phyloP scores from a whole-genome alignment of 495 filamentous ascomycete species.

The Cercophora newfieldiana region DNA sequence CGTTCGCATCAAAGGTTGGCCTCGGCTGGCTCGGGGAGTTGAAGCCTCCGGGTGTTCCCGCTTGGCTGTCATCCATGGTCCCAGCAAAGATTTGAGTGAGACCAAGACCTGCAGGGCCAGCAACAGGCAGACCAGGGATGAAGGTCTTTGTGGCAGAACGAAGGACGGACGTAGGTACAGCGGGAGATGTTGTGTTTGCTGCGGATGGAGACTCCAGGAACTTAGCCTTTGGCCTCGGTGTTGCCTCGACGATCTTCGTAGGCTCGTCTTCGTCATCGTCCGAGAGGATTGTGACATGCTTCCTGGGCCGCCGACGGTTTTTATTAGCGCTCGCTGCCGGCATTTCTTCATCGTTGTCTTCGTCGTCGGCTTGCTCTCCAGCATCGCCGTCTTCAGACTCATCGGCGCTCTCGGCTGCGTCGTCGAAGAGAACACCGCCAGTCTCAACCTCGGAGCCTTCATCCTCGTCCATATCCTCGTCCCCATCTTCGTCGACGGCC shows the following conservation, averaged over 20 bases:
- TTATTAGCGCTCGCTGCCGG: conserved; percentile 33
- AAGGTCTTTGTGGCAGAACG: conserved; percentile 58
- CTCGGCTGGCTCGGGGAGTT: conserved; percentile 39
- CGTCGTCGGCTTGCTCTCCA: conserved; percentile 38
- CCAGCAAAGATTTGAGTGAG: conserved; percentile 92
- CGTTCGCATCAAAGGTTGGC: conserved; percentile 39
- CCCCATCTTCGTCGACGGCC: conserved; percentile 28
- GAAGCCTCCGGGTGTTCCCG: conserved; percentile 25
- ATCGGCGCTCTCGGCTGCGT: conserved; percentile 42
- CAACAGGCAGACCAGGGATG: conserved; percentile 59
- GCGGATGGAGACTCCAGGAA: conserved; percentile 40
- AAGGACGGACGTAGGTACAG: conserved; percentile 52
- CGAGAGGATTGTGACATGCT: conserved; percentile 49
- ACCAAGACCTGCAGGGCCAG: conserved; percentile 63
- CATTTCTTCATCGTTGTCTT: conserved; percentile 46
- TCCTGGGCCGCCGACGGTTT: conserved; percentile 40
- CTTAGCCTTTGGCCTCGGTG: conserved; percentile 40
- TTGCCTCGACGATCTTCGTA: conserved; percentile 42
- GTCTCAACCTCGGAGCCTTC: conserved; percentile 30
- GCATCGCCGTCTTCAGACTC: conserved; percentile 44
- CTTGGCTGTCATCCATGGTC: conserved; percentile 72
- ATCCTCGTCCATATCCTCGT: conserved; percentile 39
- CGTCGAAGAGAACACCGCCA: conserved; percentile 33
- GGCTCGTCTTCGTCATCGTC: conserved; percentile 70
- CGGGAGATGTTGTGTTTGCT: conserved; percentile 41